Evolutionary conservation across 306 rosid species (phyloP), one percentile per base, ranked within the genome.

Genomic region (Phaseolus lunatus): DNA sequence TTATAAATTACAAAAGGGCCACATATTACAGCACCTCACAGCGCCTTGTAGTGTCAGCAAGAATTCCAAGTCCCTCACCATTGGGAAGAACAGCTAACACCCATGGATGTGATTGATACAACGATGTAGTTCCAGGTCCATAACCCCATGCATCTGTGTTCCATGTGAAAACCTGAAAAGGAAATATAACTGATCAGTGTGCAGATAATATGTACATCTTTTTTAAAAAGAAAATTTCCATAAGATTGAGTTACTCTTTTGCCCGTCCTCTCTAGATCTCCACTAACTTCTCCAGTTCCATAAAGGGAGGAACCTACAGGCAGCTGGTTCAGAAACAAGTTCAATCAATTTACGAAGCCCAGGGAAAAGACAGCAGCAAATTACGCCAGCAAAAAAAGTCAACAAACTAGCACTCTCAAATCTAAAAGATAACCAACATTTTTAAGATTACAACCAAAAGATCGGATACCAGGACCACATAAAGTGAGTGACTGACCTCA

Each of bases 41-140:
- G 47, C 96, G 97, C 71, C 79, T 85, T 24, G 96, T 85, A 67
- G 98, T 94, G 83, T 94, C 98, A 67, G 96, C 98, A 48, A 94
- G 96, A 80, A 91, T 59, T 50, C 98, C 97, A 12, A 94, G 70
- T 58, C 97, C 84, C 83, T 91, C 93, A 9, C 98, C 98, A 81
- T 84, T 88, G 58, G 96, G 98, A 84, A 94, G 94, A 80, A 91
- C 87, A 71, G 97, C 96, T 20, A 94, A 84, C 70, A 94, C 93
- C 97, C 98, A 94, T 15, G 98, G 98, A 86, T 94, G 98, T 31
- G 98, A 89, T 83, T 94, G 98, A 73, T 94, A 94, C 88, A 94
- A 84, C 35, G 97, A 90, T 22, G 96, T 86, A 49, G 98, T 89
- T 86, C 72, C 96, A 75, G 96, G 31, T 83, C 98, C 96, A 87